Percentiles rank a stretch among this genome's conserved stretches.
phyloP scores from a whole-genome alignment of 306 rosid species.

The Cyclanthera cordifolia region DNA sequence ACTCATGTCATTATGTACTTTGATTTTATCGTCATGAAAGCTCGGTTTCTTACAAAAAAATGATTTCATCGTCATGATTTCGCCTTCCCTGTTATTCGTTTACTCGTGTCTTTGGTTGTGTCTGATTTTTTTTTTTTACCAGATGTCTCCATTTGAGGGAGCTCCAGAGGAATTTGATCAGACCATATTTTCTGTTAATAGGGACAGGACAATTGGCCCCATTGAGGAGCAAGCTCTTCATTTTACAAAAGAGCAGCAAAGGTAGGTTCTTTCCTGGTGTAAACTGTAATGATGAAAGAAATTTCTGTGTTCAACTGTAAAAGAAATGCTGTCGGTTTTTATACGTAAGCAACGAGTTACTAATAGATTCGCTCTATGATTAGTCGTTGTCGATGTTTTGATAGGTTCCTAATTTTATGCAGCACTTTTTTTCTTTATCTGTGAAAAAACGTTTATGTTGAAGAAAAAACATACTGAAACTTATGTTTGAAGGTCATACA shows the following conservation, averaged over 20 bases:
- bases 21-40: no score
- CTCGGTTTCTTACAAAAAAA: no score
- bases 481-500: no score
- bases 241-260: slow-evolving; percentile 64
- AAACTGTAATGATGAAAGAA: background rate
- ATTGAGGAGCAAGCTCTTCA: slow-evolving; percentile 56
- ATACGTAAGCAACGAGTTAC: no score
- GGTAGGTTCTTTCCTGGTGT: slow-evolving; percentile 30
- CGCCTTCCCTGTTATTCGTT: background rate
- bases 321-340: background rate
- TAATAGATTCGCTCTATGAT: no score
- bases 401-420: no score
- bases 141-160: slow-evolving; percentile 72
- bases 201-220: slow-evolving; percentile 42
- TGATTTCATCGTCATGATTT: background rate
- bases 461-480: no score
- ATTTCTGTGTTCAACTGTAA: background rate
- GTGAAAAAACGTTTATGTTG: no score
- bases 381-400: no score
- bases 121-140: slow-evolving; percentile 14
- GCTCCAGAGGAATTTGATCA: slow-evolving; percentile 96
- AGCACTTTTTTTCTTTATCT: no score
- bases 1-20: no score
- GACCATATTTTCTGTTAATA: slow-evolving; percentile 54
- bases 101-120: background rate